phyloP scores from a whole-genome alignment of 1,139 yeast species.

The Pneumocystis oryctolagi region DNA sequence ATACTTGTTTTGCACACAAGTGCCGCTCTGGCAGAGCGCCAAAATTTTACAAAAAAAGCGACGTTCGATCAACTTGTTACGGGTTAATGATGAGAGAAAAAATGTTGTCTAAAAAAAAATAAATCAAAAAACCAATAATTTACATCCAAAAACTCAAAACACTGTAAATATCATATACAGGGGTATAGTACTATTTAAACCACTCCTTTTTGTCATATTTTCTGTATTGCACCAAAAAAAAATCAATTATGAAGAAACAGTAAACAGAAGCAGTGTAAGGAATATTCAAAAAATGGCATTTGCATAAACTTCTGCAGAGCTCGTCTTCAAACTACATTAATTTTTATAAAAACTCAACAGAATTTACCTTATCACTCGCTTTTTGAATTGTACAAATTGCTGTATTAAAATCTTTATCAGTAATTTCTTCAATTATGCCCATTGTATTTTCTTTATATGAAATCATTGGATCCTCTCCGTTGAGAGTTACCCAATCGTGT shows the following conservation, averaged over 20 bases:
- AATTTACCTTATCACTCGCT: slow-evolving; percentile 10
- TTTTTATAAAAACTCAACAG: neutral
- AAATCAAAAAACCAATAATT: too few relatives aligned
- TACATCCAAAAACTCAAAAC: too few relatives aligned
- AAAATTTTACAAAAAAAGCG: neutral
- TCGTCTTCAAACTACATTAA: neutral
- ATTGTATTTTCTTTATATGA: slow-evolving; percentile 27
- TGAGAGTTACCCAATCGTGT: slow-evolving; percentile 43
- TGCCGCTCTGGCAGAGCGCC: neutral
- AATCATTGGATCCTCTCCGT: slow-evolving; percentile 27
- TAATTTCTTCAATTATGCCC: slow-evolving; percentile 22
- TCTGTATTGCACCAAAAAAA: too few relatives aligned
- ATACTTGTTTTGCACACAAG: neutral
- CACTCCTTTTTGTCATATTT: too few relatives aligned
- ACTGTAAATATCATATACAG: too few relatives aligned
- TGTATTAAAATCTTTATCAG: slow-evolving; percentile 26
- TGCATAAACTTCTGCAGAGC: neutral
- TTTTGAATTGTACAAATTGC: slow-evolving; percentile 22
- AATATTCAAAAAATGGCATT: too few relatives aligned
- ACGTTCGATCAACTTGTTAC: neutral
- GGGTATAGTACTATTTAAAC: too few relatives aligned
- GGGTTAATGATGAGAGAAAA: neutral
- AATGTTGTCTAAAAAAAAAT: neutral
- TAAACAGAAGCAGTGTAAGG: too few relatives aligned
- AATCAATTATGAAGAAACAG: too few relatives aligned